Conservation (phyloP, 1,139 yeast genomes). For the Suhomyces choctaworum region DNA sequence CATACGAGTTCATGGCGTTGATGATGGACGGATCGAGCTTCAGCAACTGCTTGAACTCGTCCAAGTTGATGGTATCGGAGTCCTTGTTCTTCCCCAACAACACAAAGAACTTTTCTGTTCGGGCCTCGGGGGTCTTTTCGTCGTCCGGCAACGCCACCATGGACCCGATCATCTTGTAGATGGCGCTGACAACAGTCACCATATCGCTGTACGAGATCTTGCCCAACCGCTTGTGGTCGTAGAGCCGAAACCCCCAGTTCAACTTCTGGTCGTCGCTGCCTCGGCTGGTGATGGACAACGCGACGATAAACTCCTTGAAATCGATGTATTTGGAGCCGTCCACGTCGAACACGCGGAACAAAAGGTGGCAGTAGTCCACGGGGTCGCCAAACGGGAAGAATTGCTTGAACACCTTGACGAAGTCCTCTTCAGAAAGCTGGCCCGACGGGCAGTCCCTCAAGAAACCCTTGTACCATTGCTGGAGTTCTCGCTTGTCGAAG, state of each 20-base stretch:
- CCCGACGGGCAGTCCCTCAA: conserved; percentile 93
- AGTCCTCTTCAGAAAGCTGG: conserved; percentile 81
- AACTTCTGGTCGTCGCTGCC: conserved; percentile 87
- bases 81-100: conserved; percentile 70
- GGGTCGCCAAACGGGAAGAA: conserved; percentile 99
- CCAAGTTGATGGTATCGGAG: conserved; percentile 62
- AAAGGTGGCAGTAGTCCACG: conserved; percentile 81
- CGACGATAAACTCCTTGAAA: conserved; percentile 89
- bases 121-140: conserved; percentile 86
- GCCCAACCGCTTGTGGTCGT: conserved; percentile 82
- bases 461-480: conserved; percentile 98
- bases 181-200: conserved; percentile 75
- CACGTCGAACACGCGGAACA: conserved; percentile 85
- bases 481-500: conserved; percentile 90
- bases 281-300: conserved; percentile 82
- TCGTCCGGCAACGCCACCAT: conserved; percentile 93
- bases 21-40: conserved; percentile 81
- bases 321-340: conserved; percentile 82
- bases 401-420: conserved; percentile 88
- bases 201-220: conserved; percentile 73
- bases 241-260: conserved; percentile 82
- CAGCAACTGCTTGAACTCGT: conserved; percentile 81
- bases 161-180: conserved; percentile 93
- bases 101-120: conserved; percentile 79
- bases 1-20: conserved; percentile 76